Conservation (phyloP, 768 basidiomycete species). For the Cyathus striatus region DNA sequence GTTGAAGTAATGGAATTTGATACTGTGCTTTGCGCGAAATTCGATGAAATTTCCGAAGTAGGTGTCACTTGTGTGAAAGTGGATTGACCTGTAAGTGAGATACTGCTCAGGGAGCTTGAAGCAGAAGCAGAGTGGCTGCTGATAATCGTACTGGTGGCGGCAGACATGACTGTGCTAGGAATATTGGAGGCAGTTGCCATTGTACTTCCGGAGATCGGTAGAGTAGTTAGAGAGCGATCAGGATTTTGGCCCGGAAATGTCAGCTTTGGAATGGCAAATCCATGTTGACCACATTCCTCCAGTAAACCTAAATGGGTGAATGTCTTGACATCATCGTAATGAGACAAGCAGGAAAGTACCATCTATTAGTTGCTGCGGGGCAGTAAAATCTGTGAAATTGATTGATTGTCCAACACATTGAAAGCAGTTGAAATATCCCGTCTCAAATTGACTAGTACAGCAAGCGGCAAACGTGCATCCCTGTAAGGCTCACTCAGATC, state of each 20-base stretch:
- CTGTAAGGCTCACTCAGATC: slow-evolving; percentile 13
- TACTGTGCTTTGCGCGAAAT: too few relatives aligned
- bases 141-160: not conserved
- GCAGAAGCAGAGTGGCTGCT: not conserved
- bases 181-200: not conserved
- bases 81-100: not conserved
- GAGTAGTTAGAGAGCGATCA: not conserved
- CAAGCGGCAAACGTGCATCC: slow-evolving; percentile 24
- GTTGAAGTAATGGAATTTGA: too few relatives aligned
- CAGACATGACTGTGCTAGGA: not conserved
- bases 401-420: slow-evolving; percentile 26
- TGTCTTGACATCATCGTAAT: not conserved
- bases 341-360: slow-evolving; percentile 17
- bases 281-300: slow-evolving; percentile 14
- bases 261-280: slow-evolving; percentile 15
- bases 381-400: slow-evolving; percentile 22
- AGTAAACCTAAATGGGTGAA: slow-evolving; percentile 11
- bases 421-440: slow-evolving; percentile 35
- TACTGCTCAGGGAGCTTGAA: not conserved
- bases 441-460: slow-evolving; percentile 34
- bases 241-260: slow-evolving; percentile 13
- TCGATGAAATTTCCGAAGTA: not conserved
- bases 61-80: not conserved
- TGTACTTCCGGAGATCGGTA: too few relatives aligned
- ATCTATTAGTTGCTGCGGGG: slow-evolving; percentile 26